Conservation (phyloP, 2,329 filamentous ascomycete genomes). For the Botrytis galanthina region DNA sequence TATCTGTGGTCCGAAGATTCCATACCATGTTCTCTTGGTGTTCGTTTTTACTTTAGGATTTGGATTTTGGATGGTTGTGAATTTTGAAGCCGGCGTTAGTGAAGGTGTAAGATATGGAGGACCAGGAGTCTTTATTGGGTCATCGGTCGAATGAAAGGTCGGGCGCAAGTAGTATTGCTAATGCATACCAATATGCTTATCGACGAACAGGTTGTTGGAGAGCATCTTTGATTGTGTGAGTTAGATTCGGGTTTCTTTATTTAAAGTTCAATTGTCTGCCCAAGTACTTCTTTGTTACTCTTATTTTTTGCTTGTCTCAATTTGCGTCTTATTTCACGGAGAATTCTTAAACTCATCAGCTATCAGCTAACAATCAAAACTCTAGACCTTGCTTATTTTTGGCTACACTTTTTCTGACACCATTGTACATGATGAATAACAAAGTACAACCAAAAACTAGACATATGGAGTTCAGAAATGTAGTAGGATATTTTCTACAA, state of each 20-base stretch:
- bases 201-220: neutral
- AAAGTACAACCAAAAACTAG: conserved; percentile 18
- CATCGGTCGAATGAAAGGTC: conserved; percentile 1
- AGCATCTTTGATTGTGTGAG: conserved; percentile 12
- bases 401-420: conserved; percentile 27
- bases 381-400: conserved; percentile 32
- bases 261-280: neutral
- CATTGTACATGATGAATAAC: conserved; percentile 33
- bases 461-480: conserved; percentile 52
- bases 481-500: conserved; percentile 63
- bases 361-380: neutral
- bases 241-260: neutral
- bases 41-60: neutral
- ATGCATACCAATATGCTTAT: conserved; percentile 13
- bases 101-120: conserved; percentile 12
- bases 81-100: neutral
- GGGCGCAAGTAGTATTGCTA: conserved; percentile 1
- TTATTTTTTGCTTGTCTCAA: neutral
- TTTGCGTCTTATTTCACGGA: too few relatives aligned
- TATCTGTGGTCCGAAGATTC: neutral
- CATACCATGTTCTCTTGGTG: neutral
- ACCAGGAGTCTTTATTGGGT: conserved; percentile 20
- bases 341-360: neutral
- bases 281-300: neutral
- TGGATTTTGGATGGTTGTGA: neutral